Evolutionary conservation across 495 filamentous ascomycete genomes (phyloP).

Genomic region (Bathelium albidoporum): DNA sequence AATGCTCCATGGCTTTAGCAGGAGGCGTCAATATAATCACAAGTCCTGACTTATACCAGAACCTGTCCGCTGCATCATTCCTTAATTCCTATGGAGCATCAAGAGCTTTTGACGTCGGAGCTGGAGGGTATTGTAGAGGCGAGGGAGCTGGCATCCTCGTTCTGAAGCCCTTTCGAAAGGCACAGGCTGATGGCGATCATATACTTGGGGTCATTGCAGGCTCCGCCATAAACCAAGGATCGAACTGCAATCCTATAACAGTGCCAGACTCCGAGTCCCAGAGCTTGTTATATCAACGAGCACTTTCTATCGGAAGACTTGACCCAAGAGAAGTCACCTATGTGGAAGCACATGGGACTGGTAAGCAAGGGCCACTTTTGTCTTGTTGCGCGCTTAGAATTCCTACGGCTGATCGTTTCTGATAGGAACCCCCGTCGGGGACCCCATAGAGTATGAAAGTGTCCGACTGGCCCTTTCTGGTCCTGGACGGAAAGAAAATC

Average conservation of each 20-base stretch:
- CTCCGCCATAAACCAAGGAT: conserved; percentile 22
- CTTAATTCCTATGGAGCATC: conserved; percentile 31
- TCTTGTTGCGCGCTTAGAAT: not conserved
- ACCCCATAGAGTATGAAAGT: conserved; percentile 26
- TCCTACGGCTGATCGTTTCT: not conserved
- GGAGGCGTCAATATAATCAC: conserved; percentile 32
- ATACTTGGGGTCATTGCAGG: conserved; percentile 23
- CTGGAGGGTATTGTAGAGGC: conserved; percentile 33
- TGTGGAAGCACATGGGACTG: conserved; percentile 34
- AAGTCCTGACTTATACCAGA: conserved; percentile 25
- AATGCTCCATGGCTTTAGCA: conserved; percentile 30
- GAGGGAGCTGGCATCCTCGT: conserved; percentile 28
- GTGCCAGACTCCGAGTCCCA: conserved; percentile 24
- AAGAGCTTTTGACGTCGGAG: conserved; percentile 32
- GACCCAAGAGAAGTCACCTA: conserved; percentile 22
- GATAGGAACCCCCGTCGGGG: conserved; percentile 27
- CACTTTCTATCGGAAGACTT: conserved; percentile 14
- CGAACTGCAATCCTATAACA: conserved; percentile 26
- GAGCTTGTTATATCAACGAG: conserved; percentile 11
- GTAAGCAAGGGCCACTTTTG: not conserved
- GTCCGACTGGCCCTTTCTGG: conserved; percentile 20
- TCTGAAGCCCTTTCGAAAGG: conserved; percentile 27
- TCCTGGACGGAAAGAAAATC: not conserved
- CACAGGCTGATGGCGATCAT: conserved; percentile 24
- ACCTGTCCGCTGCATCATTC: conserved; percentile 27